Evolutionary conservation across 2,329 filamentous ascomycete species (phyloP).

Genomic region (Lachnellula arida): DNA sequence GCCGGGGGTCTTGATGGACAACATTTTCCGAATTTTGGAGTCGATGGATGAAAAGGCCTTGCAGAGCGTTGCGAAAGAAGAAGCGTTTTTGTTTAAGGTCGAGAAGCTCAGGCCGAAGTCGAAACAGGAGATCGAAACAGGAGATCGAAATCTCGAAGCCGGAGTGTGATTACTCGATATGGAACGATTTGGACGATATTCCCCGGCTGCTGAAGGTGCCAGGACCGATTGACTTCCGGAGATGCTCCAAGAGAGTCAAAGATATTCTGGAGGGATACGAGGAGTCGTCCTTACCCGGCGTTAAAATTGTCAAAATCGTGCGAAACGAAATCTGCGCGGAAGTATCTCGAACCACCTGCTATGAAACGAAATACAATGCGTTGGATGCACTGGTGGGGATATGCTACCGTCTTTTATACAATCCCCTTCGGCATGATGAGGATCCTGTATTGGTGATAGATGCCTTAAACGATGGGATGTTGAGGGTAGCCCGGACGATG

Average conservation of each 20-base stretch:
- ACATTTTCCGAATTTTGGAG: slow-evolving; percentile 4
- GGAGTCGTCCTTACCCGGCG: neutral
- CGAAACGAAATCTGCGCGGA: slow-evolving; percentile 7
- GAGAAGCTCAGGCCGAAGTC: slow-evolving; percentile 2
- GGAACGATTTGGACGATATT: slow-evolving; percentile 10
- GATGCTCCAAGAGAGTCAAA: neutral
- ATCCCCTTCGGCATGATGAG: neutral
- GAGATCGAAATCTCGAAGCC: neutral
- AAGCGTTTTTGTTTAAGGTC: slow-evolving; percentile 11
- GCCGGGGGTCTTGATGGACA: slow-evolving; percentile 1
- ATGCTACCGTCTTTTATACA: slow-evolving; percentile 1
- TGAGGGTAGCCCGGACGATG: slow-evolving; percentile 2
- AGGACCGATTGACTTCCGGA: slow-evolving; percentile 9
- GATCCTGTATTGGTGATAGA: neutral
- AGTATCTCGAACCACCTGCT: slow-evolving; percentile 3
- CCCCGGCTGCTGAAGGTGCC: slow-evolving; percentile 8
- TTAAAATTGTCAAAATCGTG: slow-evolving; percentile 7
- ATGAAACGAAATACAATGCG: slow-evolving; percentile 15
- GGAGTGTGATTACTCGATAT: slow-evolving; percentile 1
- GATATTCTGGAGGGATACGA: neutral
- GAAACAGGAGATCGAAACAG: no score
- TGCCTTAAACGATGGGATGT: neutral
- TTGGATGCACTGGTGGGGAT: slow-evolving; percentile 13
- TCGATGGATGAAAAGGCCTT: slow-evolving; percentile 2
- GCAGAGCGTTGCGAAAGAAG: slow-evolving; percentile 5